Evolutionary conservation across 2,329 filamentous ascomycete species (phyloP).

Genomic region (Curvularia sp.): DNA sequence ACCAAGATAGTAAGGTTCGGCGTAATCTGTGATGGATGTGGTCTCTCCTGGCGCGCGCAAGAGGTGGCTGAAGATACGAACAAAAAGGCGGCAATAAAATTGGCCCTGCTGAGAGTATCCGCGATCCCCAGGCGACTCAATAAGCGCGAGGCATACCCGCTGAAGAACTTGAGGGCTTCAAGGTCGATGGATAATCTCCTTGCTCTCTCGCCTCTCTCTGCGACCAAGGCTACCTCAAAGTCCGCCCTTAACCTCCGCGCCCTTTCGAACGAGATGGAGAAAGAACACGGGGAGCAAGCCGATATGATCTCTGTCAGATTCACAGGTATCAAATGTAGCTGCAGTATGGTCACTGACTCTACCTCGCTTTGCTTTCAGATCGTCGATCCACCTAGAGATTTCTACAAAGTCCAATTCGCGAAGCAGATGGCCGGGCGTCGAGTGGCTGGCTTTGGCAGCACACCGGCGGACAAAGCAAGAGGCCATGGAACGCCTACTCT

Average conservation of each 20-base stretch:
- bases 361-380: conserved; percentile 35
- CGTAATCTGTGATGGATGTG: conserved; percentile 35
- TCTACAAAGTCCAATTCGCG: background rate
- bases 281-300: conserved; percentile 27
- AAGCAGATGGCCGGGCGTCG: conserved; percentile 1
- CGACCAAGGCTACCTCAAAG: conserved; percentile 3
- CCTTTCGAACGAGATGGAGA: conserved; percentile 18
- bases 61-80: conserved; percentile 9
- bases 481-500: conserved; percentile 30
- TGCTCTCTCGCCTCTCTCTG: background rate
- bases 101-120: conserved; percentile 14
- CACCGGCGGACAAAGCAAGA: conserved; percentile 23
- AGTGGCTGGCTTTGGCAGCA: conserved; percentile 13
- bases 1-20: conserved; percentile 30
- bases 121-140: conserved; percentile 23
- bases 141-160: conserved; percentile 9
- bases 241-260: conserved; percentile 22
- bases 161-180: conserved; percentile 22
- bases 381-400: conserved; percentile 14
- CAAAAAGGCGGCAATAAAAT: conserved; percentile 21
- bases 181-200: conserved; percentile 23
- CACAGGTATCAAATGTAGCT: conserved; percentile 30
- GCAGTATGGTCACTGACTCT: conserved; percentile 24
- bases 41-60: conserved; percentile 33
- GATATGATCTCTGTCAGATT: conserved; percentile 30